Evolutionary conservation across 768 basidiomycete genomes (phyloP), one percentile per base, ranked within the genome.

Genomic region (Lactarius trivialis): DNA sequence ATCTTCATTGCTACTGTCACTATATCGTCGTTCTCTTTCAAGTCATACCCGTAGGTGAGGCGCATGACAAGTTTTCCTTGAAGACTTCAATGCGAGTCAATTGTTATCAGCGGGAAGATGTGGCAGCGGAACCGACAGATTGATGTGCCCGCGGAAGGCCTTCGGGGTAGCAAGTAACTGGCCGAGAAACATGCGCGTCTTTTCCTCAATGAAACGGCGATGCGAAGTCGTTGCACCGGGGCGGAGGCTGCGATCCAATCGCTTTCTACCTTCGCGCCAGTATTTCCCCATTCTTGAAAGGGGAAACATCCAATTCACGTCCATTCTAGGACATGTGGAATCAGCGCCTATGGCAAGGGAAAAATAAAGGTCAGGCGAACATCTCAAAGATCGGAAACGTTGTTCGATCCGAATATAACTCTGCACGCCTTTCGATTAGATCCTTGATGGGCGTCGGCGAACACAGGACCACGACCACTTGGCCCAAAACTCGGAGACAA

Each of bases 11-110:
- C 49, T 17, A 26, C 14, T 14, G 52, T 45, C 14, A 61, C 43
- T 15, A 43, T 28, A 7, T 61, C 56, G 7, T 36, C 49, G 30
- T 52, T 6, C 28, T 21, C 15, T 15, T 57, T 61, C 30, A 61
- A 9, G 19, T 61, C 55, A 26, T 61, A 61, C 12, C 61, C 61
- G 26, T 61, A 61, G 3, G 61, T 57, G 33, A 61, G 30, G 8
- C 32, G 34, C 61, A 61, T 61, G 39, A 61, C 39, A 3, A 61
- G 33, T 21, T 21, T 57, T 2, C 55, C 61, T n/a, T 61, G 55
- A 36, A 61, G 39, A 11, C 61, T 61, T 12, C 19, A 36, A n/a
- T 7, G 41, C n/a, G 41, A n/a, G 33, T 45, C 19, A 21, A 26
- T 21, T 52, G 39, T 19, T n/a, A 8, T 24, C 8, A 15, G 7